Evolutionary conservation across 805 yeast species (phyloP).

Genomic region (Kazachstania bromeliacearum): DNA sequence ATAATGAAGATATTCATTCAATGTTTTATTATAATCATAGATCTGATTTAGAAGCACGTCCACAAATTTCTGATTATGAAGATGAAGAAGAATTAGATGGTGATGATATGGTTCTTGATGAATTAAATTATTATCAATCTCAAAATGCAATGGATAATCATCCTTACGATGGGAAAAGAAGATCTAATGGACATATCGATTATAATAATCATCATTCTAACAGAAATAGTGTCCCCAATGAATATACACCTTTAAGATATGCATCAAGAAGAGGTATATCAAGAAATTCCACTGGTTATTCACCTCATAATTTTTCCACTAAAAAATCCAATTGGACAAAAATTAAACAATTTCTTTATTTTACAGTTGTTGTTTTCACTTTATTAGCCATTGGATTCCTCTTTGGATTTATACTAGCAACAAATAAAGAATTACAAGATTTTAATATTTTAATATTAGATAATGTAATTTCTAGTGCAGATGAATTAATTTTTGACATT

Average conservation of each 20-base stretch:
- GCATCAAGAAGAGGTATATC: constrained; percentile 11
- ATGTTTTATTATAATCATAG: constrained; percentile 29
- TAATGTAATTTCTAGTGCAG: constrained; percentile 70
- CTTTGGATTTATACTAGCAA: constrained; percentile 75
- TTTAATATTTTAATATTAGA: constrained; percentile 53
- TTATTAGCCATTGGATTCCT: constrained; percentile 67
- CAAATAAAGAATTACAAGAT: constrained; percentile 70
- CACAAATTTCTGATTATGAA: constrained; percentile 27
- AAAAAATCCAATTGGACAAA: constrained; percentile 25
- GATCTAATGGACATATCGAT: not conserved
- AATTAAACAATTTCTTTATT: constrained; percentile 29
- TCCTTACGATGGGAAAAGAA: not conserved
- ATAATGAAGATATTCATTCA: constrained; percentile 24
- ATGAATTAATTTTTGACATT: constrained; percentile 74
- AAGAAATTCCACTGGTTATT: constrained; percentile 25
- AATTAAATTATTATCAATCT: constrained; percentile 1
- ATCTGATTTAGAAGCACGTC: constrained; percentile 24
- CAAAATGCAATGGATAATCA: not conserved
- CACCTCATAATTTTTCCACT: constrained; percentile 42
- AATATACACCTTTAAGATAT: constrained; percentile 17
- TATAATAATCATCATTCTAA: not conserved
- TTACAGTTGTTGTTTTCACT: constrained; percentile 31
- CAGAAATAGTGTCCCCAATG: constrained; percentile 7
- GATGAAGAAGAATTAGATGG: constrained; percentile 17
- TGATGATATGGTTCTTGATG: constrained; percentile 8